These are phyloP conservation scores for Escovopsis weberi DNA, from an alignment of 2,329 filamentous ascomycete genomes.

Conservation along the genomic window DNA sequence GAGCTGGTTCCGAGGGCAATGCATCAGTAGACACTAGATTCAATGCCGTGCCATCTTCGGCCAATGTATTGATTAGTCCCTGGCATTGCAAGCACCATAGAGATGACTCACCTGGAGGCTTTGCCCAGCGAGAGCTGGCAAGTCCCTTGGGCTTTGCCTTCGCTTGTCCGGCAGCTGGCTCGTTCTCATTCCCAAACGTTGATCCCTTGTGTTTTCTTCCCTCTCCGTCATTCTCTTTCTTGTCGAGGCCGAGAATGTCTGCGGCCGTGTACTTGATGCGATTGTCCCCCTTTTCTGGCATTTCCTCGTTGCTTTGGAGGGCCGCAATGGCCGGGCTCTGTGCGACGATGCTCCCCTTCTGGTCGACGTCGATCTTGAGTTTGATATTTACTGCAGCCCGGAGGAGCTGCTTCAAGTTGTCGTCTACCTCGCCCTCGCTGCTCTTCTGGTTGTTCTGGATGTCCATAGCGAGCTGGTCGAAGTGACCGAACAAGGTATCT, in stretches of 20 bases:
- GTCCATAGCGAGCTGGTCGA: neutral
- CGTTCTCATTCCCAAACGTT: neutral
- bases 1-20: neutral
- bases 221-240: neutral
- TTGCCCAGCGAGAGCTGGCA: constrained; percentile 8
- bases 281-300: constrained; percentile 1
- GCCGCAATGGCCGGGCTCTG: constrained; percentile 3
- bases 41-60: neutral
- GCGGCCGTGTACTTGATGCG: constrained; percentile 7
- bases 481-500: constrained; percentile 9
- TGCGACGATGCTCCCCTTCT: neutral
- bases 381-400: constrained; percentile 11
- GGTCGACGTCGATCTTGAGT: constrained; percentile 7
- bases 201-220: neutral
- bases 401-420: constrained; percentile 10
- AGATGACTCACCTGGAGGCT: neutral
- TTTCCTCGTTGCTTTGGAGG: neutral
- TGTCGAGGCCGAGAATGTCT: neutral
- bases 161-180: neutral
- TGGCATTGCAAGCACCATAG: too few species aligned
- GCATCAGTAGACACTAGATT: neutral
- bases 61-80: too few species aligned
- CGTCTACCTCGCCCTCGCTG: constrained; percentile 10
- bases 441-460: too few species aligned
- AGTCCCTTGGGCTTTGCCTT: constrained; percentile 2